Base-by-base conservation (phyloP, 2,329 filamentous ascomycete genomes). In the Talaromyces piceae region DNA sequence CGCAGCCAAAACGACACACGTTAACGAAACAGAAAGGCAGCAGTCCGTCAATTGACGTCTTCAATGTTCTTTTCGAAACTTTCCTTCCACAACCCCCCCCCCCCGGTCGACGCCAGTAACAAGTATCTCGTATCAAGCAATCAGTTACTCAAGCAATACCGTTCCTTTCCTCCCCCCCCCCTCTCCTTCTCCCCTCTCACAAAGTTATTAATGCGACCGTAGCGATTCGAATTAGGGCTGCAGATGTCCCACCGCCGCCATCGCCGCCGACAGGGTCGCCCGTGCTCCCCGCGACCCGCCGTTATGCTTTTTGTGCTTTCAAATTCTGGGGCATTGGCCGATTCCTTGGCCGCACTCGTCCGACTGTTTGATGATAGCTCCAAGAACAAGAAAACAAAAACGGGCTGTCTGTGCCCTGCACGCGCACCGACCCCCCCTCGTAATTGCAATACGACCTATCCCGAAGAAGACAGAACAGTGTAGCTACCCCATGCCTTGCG, bases 141-240 rank as follows among this genome's bases (percentile, higher is more conserved):
- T 7, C n/a, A 9, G 5, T 13, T 4, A 31, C 5, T 30, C 27
- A 30, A 31, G n/a, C n/a, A 37, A 37, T 37, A 37, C 31, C n/a
- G n/a, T 33, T 28, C 26, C 26, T 11, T 11, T 28, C 26, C 26
- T 11, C 30, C 4, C n/a, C 2, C n/a, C 33, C 26, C 26, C 26
- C 30, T 3, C n/a, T 2, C n/a, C 33, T n/a, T n/a, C n/a, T n/a
- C 30, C n/a, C 30, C n/a, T 33, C 30, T 33, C 30, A 9, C 9
- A 33, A 20, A 20, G 33, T 18, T n/a, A n/a, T n/a, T 25, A 27
- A 27, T 25, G 41, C 22, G 26, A 44, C 22, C 8, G 41, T 25
- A 37, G 23, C 41, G 33, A 53, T 53, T 53, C 43, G 41, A 46
- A 53, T 53, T 50, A 53, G 51, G 51, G 47, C 51, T 50, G 51